Percentiles rank a stretch among this genome's conserved stretches.
phyloP scores from a whole-genome alignment of 139 green algal genomes.

The Chlamydomonas incerta region DNA sequence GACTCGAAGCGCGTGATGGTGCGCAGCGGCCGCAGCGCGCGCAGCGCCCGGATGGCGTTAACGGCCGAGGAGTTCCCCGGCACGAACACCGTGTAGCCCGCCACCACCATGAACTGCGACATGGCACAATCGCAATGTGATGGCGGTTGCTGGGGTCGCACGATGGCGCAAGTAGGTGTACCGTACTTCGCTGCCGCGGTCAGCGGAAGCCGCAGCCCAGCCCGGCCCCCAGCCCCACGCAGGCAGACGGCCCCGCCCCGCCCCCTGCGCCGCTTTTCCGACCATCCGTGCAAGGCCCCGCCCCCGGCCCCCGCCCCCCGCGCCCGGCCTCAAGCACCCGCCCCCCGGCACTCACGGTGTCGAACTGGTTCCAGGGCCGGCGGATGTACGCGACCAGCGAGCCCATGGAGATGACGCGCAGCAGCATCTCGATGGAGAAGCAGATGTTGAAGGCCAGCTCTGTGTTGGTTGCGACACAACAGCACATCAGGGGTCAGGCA shows the following conservation, averaged over 20 bases:
- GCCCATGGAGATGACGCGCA: conserved; percentile 67
- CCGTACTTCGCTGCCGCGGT: too few relatives aligned
- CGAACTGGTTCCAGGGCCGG: conserved; percentile 74
- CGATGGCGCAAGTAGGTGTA: too few relatives aligned
- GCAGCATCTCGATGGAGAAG: conserved; percentile 79
- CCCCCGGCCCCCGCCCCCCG: too few relatives aligned
- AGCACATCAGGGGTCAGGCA: too few relatives aligned
- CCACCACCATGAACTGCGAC: conserved; percentile 73
- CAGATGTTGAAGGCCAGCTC: conserved; percentile 78
- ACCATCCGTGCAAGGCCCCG: too few relatives aligned
- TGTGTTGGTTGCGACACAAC: conserved; percentile 11
- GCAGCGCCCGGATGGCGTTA: conserved; percentile 75
- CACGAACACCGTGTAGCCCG: conserved; percentile 72
- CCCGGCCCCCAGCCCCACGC: too few relatives aligned
- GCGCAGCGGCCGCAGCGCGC: conserved; percentile 81
- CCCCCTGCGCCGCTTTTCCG: neutral
- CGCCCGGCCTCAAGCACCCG: too few relatives aligned
- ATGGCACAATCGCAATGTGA: too few relatives aligned
- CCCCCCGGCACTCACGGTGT: neutral
- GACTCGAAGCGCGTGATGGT: conserved; percentile 86
- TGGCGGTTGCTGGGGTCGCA: too few relatives aligned
- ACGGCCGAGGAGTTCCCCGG: conserved; percentile 54
- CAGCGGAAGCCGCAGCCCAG: too few relatives aligned
- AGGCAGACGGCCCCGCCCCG: too few relatives aligned
- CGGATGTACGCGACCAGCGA: conserved; percentile 64